Evolutionary conservation across 805 yeast species (phyloP).

Genomic region (Candida ovalis): DNA sequence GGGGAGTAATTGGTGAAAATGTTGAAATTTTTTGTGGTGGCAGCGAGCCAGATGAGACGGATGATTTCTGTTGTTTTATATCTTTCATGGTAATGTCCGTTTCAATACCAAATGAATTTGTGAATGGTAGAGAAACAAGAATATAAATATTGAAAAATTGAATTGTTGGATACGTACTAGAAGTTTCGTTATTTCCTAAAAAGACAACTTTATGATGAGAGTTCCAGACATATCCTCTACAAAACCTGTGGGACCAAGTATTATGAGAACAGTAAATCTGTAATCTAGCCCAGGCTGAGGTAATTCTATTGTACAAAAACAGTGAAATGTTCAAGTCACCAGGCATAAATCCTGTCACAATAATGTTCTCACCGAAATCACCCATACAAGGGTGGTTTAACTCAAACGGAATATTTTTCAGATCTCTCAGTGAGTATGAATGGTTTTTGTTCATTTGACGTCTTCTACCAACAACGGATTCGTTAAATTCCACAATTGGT

Average conservation of each 20-base stretch:
- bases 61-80: background rate
- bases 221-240: conserved; percentile 71
- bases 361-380: conserved; percentile 60
- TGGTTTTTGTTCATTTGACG: background rate
- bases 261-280: conserved; percentile 52
- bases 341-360: conserved; percentile 57
- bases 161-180: conserved; percentile 42
- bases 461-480: conserved; percentile 9
- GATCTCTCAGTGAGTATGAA: conserved; percentile 8
- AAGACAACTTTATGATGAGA: conserved; percentile 71
- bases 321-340: conserved; percentile 44
- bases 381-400: conserved; percentile 58
- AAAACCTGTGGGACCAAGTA: conserved; percentile 52
- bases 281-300: conserved; percentile 62
- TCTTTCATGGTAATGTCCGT: background rate
- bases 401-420: conserved; percentile 38
- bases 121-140: conserved; percentile 50
- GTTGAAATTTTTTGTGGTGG: background rate
- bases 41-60: background rate
- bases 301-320: conserved; percentile 48
- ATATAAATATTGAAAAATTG: conserved; percentile 45
- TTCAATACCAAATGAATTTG: conserved; percentile 38
- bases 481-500: conserved; percentile 24
- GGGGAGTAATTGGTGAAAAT: background rate
- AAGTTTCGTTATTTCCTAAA: conserved; percentile 50